These are phyloP conservation scores for Hordeum pubiflorum DNA, from an alignment of 202 grass and related monocot species.

Conservation along the genomic window DNA sequence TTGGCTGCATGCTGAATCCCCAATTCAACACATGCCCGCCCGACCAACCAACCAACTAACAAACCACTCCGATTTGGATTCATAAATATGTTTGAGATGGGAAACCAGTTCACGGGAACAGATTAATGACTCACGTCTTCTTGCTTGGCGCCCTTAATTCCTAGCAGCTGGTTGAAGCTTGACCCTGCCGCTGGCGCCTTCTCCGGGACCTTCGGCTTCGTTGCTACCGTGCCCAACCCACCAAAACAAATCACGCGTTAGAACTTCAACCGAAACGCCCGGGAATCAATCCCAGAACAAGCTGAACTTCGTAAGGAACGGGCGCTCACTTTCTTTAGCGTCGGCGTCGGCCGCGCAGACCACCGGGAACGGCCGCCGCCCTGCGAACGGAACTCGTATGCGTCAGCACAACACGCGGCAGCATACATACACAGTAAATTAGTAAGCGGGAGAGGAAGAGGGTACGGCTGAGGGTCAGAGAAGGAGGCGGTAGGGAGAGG, in stretches of 20 bases:
- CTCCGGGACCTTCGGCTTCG: constrained; percentile 40
- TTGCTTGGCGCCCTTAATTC: constrained; percentile 84
- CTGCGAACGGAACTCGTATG: constrained; percentile 35
- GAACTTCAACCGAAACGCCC: background rate
- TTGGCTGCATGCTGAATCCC: too few species aligned
- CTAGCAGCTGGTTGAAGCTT: constrained; percentile 94
- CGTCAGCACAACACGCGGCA: background rate
- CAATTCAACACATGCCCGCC: too few species aligned
- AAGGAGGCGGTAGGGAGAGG: constrained; percentile 15
- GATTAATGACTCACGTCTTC: constrained; percentile 49
- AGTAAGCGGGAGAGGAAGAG: background rate
- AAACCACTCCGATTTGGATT: background rate
- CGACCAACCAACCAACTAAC: background rate
- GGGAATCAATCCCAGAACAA: background rate
- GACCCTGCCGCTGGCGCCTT: constrained; percentile 62
- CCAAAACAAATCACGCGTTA: background rate
- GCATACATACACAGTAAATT: background rate
- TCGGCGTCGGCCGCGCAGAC: constrained; percentile 63
- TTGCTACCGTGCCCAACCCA: constrained; percentile 26
- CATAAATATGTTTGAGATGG: background rate
- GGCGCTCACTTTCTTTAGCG: constrained; percentile 49
- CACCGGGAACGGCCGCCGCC: constrained; percentile 38
- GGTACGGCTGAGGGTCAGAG: constrained; percentile 31
- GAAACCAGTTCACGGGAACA: background rate
- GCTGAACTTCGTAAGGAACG: background rate